Percentiles rank a stretch among this genome's conserved stretches.
Conservation (phyloP, 805 yeast species). For the Ogataea salicorniae region DNA sequence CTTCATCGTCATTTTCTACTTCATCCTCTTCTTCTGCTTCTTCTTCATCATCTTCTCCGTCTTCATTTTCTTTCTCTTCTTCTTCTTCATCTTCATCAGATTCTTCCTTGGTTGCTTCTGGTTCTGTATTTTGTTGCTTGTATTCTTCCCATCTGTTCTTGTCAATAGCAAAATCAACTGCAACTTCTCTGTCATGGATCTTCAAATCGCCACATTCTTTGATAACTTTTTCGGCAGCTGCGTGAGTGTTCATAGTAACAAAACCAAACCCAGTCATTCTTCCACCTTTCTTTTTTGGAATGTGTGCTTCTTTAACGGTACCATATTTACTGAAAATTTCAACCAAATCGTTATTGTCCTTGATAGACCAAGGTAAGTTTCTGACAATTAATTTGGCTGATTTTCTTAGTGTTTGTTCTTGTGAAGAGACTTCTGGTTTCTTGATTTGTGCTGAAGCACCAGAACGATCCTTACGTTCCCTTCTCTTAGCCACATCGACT, state of each 20-base stretch:
- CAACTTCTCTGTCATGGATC: constrained; percentile 86
- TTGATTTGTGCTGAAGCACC: constrained; percentile 36
- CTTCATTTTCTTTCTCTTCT: constrained; percentile 34
- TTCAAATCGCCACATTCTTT: constrained; percentile 69
- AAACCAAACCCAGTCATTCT: constrained; percentile 93
- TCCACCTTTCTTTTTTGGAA: constrained; percentile 85
- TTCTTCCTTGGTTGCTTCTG: constrained; percentile 25
- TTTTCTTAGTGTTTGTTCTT: constrained; percentile 35
- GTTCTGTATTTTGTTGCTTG: constrained; percentile 41
- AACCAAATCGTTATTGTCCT: constrained; percentile 67
- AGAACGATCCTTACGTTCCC: constrained; percentile 58
- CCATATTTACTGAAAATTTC: constrained; percentile 74
- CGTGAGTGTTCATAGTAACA: constrained; percentile 77
- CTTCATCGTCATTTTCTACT: constrained; percentile 25
- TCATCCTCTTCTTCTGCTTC: constrained; percentile 29
- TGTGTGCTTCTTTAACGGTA: constrained; percentile 78
- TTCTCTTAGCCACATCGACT: constrained; percentile 86
- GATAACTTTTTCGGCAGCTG: constrained; percentile 76
- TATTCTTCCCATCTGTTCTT: constrained; percentile 74
- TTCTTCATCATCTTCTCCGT: constrained; percentile 29
- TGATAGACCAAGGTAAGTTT: constrained; percentile 94
- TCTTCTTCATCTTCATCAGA: constrained; percentile 31
- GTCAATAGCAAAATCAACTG: constrained; percentile 90
- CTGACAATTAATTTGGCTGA: constrained; percentile 83
- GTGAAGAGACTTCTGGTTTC: constrained; percentile 30